Conservation (phyloP, 164 flowering plant genomes). For the Brasenia schreberi region DNA sequence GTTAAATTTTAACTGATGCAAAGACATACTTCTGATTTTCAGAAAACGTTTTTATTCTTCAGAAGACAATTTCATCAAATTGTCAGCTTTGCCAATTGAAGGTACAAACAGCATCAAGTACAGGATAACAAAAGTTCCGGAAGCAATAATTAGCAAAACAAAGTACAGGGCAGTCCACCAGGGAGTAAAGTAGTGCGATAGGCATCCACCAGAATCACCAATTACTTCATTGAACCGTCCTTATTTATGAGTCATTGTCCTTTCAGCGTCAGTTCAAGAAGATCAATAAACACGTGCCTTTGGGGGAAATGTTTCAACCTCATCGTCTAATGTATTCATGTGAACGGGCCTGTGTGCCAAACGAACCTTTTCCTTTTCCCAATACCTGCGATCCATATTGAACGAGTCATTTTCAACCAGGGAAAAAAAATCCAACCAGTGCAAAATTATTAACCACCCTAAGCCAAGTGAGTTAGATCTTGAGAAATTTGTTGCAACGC, state of each 20-base stretch:
- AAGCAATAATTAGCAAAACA: background rate
- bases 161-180: background rate
- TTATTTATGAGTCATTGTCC: background rate
- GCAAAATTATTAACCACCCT: no score
- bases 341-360: conserved; percentile 87
- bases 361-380: conserved; percentile 84
- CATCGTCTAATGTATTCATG: conserved; percentile 88
- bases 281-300: conserved; percentile 81
- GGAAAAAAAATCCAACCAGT: no score
- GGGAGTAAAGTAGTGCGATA: background rate
- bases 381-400: conserved; percentile 35
- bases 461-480: no score
- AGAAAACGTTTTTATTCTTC: background rate
- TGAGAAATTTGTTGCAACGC: no score
- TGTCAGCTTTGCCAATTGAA: background rate
- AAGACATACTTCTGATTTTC: background rate
- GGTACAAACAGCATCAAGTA: background rate
- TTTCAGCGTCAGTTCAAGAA: background rate
- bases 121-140: background rate
- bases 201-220: background rate
- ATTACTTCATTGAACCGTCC: background rate
- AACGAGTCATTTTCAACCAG: no score
- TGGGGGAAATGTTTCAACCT: conserved; percentile 87
- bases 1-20: background rate
- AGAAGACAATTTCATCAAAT: background rate